Conservation (phyloP, 352 stramenopile species). For the Phytophthora europaea region DNA sequence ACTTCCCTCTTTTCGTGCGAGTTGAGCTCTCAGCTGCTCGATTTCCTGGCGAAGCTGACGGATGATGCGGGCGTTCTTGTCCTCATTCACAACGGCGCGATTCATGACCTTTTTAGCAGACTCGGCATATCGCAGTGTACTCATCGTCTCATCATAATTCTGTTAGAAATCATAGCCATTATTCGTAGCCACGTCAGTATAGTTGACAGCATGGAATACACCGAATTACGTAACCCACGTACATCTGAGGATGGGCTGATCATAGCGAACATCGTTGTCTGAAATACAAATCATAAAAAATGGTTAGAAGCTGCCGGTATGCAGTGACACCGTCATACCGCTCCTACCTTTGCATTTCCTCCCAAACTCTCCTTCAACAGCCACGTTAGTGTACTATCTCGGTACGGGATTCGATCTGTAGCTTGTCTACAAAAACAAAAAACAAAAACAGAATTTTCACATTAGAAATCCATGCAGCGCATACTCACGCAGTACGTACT, state of each 20-base stretch:
- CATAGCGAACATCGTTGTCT: constrained; percentile 92
- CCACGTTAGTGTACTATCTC: constrained; percentile 90
- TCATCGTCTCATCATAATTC: constrained; percentile 91
- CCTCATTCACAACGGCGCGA: constrained; percentile 83
- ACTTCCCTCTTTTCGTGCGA: constrained; percentile 45
- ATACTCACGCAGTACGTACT: constrained; percentile 38
- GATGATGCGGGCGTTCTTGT: constrained; percentile 84
- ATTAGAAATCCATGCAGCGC: neutral
- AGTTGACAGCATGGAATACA: neutral
- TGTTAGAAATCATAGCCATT: constrained; percentile 15
- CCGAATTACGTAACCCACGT: constrained; percentile 6
- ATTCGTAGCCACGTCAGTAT: neutral
- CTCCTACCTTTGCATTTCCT: constrained; percentile 77
- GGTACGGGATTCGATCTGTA: constrained; percentile 81
- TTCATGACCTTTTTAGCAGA: constrained; percentile 90
- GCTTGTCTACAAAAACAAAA: constrained; percentile 39
- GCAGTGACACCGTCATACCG: neutral
- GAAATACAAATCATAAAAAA: neutral
- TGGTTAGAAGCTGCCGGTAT: neutral
- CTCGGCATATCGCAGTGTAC: constrained; percentile 85
- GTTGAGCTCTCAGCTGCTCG: constrained; percentile 55
- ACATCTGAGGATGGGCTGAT: constrained; percentile 80
- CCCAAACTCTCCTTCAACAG: constrained; percentile 88
- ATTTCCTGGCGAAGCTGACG: constrained; percentile 83
- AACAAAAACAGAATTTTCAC: neutral